Evolutionary conservation across 176 grass and related monocot genomes (phyloP).

Genomic region (Typha latifolia): DNA sequence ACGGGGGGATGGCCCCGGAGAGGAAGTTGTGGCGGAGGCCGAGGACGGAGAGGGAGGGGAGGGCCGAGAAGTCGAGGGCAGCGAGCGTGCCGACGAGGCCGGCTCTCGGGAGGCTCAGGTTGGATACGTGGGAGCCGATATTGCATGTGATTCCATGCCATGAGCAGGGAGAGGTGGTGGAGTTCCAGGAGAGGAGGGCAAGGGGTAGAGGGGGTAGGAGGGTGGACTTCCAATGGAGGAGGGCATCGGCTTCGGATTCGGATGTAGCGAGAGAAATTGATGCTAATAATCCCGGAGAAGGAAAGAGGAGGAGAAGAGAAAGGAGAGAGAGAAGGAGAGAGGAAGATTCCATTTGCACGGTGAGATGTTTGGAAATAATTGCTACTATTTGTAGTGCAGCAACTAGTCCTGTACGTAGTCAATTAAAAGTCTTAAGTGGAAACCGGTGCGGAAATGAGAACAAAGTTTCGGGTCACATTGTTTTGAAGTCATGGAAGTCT

Average conservation of each 20-base stretch:
- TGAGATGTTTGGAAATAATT: too few relatives aligned
- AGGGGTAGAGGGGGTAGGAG: not conserved
- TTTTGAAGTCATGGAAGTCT: too few relatives aligned
- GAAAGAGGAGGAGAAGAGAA: too few relatives aligned
- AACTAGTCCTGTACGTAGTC: too few relatives aligned
- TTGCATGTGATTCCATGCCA: constrained; percentile 1
- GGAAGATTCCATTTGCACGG: too few relatives aligned
- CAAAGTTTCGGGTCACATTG: too few relatives aligned
- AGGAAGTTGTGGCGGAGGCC: not conserved
- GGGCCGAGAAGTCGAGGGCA: constrained; percentile 7
- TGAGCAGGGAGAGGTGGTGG: not conserved
- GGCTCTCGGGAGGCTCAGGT: not conserved
- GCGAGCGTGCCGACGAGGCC: constrained; percentile 7
- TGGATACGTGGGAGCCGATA: not conserved
- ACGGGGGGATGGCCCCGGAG: not conserved
- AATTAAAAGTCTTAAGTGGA: too few relatives aligned
- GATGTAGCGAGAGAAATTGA: not conserved
- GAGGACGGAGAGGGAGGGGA: not conserved
- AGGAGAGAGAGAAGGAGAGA: too few relatives aligned
- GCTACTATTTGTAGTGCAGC: too few relatives aligned
- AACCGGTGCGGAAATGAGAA: too few relatives aligned
- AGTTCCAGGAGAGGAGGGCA: not conserved
- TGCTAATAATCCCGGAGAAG: too few relatives aligned
- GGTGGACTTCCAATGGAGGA: constrained; percentile 15
- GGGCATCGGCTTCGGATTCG: constrained; percentile 4